Base-by-base conservation (phyloP, 2,329 filamentous ascomycete species). In the Penicillium sp. region DNA sequence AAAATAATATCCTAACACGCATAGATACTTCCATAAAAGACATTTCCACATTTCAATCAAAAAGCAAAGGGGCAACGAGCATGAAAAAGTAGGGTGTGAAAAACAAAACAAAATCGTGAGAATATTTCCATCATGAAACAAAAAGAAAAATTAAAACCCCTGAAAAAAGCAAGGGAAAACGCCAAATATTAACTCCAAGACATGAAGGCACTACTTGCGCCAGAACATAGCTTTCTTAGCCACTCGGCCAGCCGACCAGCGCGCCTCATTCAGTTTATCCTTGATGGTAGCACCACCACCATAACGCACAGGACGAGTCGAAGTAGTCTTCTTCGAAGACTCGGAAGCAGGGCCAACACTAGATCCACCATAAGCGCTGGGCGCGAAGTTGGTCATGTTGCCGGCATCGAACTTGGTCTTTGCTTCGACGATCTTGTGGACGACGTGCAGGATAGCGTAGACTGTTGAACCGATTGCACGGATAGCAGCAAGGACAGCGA, bases 341-440 rank as follows among this genome's bases (percentile, higher is more conserved):
- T 67, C 60, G 1, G 68, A 62, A 29, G 61, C 62, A 4, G 56
- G 47, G 16, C 57, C 60, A 6, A 54, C 47, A 44, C 53, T 67
- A 4, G 63, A 62, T 24, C 61, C 62, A 27, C 66, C 63, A 31
- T 57, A 64, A 3, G 60, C 53, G 16, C 56, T 60, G 2, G 66
- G 62, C 3, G 63, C 62, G 14, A 67, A 66, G 32, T 62, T 61
- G 1, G 64, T 60, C 16, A 74, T 64, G 34, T 72, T 72, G 0
- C 72, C 73, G 0, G 73, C 72, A 4, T 73, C 65, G 54, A 76
- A 75, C 70, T 86, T 87, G 61, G 96, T 83, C 63, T 90, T 86
- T 0, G 92, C 93, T 74, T 99, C 93, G 36, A 94, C 90, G 36
- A 95, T 79, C 67, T 87, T 88, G 69, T 96, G 93, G 51, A 99